These are phyloP conservation scores for Rhodosporidiobolus odoratus DNA, from an alignment of 768 basidiomycete genomes.

Conservation along the genomic window DNA sequence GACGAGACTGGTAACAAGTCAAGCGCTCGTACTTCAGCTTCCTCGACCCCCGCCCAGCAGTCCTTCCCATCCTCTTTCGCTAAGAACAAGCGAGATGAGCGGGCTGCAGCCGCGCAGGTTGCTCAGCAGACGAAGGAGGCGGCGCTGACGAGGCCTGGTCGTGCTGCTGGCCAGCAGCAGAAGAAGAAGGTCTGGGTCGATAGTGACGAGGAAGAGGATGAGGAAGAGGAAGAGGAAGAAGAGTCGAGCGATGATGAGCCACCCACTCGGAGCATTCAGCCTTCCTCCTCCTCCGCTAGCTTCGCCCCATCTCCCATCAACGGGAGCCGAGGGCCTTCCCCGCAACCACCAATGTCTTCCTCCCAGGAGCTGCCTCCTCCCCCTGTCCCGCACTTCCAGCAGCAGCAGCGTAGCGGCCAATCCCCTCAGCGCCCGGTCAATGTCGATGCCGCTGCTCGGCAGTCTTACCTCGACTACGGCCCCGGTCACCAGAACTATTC, in stretches of 20 bases:
- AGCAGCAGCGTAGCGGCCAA: background rate
- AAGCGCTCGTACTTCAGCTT: background rate
- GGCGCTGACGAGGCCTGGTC: constrained; percentile 50
- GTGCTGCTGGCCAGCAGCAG: constrained; percentile 47
- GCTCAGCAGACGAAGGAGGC: constrained; percentile 68
- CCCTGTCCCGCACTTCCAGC: no score
- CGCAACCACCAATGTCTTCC: background rate
- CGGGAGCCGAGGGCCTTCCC: constrained; percentile 5
- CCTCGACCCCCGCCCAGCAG: constrained; percentile 38
- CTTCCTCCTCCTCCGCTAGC: background rate
- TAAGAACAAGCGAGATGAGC: constrained; percentile 70
- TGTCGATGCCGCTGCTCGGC: constrained; percentile 12
- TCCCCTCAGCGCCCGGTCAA: background rate
- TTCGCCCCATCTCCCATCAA: constrained; percentile 10
- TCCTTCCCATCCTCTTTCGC: constrained; percentile 82
- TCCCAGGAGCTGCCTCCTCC: constrained; percentile 4
- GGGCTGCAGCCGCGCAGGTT: constrained; percentile 75
- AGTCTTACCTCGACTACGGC: constrained; percentile 33
- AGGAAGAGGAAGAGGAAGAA: constrained; percentile 40
- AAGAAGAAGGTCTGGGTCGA: constrained; percentile 81
- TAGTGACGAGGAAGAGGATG: constrained; percentile 60
- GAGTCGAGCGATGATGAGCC: constrained; percentile 36
- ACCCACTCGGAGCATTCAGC: background rate
- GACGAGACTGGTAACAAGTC: background rate
- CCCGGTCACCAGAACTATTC: constrained; percentile 63